Conservation (phyloP, 1,139 yeast species). For the Blastobotrys illinoisensis region DNA sequence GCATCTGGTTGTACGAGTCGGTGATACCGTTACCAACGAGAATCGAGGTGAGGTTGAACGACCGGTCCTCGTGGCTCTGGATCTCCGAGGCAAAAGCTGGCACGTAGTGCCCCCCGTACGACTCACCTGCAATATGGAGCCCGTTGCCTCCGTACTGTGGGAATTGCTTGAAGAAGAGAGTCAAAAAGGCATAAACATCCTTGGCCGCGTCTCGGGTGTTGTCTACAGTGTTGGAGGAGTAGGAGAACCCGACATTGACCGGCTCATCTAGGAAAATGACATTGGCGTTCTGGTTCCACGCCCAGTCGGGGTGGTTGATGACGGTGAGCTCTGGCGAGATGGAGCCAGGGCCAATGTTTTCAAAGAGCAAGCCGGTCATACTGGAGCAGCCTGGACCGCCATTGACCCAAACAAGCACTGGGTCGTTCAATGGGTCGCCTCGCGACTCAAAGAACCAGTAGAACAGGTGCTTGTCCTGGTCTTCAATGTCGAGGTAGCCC, state of each 20-base stretch:
- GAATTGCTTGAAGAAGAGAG: constrained; percentile 85
- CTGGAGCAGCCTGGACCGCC: constrained; percentile 79
- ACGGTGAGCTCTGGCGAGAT: constrained; percentile 43
- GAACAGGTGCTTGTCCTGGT: constrained; percentile 80
- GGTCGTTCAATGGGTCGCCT: constrained; percentile 59
- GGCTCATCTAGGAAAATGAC: constrained; percentile 72
- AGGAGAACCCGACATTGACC: constrained; percentile 53
- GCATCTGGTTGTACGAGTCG: constrained; percentile 85
- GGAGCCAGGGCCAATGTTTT: constrained; percentile 54
- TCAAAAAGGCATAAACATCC: constrained; percentile 88
- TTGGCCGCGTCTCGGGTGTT: constrained; percentile 70
- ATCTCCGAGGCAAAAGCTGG: constrained; percentile 90
- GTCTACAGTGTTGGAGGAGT: constrained; percentile 4
- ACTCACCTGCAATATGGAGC: constrained; percentile 97
- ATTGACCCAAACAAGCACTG: constrained; percentile 63
- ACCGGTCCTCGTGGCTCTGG: constrained; percentile 69
- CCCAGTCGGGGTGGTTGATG: constrained; percentile 37
- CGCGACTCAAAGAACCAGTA: constrained; percentile 73
- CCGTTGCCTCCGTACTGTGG: constrained; percentile 67
- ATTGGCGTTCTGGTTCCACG: constrained; percentile 68
- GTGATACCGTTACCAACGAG: constrained; percentile 95
- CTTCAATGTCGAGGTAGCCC: constrained; percentile 65
- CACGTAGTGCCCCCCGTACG: constrained; percentile 95
- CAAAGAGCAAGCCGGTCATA: constrained; percentile 60
- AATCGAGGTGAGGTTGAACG: constrained; percentile 79